Base-by-base conservation (phyloP, 2,329 filamentous ascomycete genomes). In the Claviceps digitariae region DNA sequence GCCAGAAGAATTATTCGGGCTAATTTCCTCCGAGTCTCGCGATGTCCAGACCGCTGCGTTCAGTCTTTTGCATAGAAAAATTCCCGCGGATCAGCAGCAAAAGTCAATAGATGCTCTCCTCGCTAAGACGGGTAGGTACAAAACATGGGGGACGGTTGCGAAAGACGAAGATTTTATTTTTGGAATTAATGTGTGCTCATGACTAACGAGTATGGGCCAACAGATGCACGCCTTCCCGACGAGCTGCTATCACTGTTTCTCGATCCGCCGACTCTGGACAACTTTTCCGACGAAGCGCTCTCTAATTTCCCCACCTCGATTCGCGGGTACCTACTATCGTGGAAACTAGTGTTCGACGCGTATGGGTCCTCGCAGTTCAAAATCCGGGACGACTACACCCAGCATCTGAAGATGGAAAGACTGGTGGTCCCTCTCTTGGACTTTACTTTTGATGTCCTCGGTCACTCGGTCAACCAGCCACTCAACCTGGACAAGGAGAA, bases 311-410 rank as follows among this genome's bases (percentile, higher is more conserved):
- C 89, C 12, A 72, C 81, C 0, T 64, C 78, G 0, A 74, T 95
- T 48, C 81, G 89, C 51, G 82, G 84, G 10, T 98, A 96, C 62
- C 75, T 98, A 2, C 74, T 95, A 29, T 86, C 88, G 12, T 98
- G 93, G 93, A 81, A 87, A 57, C 74, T 97, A 1, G 77, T 96
- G 0, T 97, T 95, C 63, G 89, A 95, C 60, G 84, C 91, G 46
- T 94, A 91, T 63, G 73, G 75, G 20, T 81, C 82, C 21, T 82
- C 90, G 13, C 88, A 90, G 0, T 84, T 87, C 66, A 88, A 89
- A 61, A 82, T 97, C 17, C 86, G 89, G 59, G 81, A 80, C 55
- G 83, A 90, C 61, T 97, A 96, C 62, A 79, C 82, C 0, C 80
- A 88, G 25, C 81, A 86, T 55, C 77, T 98, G 53, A 93, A 90